Evolutionary conservation across 2,329 filamentous ascomycete genomes (phyloP).

Genomic region (Xylaria sp.): DNA sequence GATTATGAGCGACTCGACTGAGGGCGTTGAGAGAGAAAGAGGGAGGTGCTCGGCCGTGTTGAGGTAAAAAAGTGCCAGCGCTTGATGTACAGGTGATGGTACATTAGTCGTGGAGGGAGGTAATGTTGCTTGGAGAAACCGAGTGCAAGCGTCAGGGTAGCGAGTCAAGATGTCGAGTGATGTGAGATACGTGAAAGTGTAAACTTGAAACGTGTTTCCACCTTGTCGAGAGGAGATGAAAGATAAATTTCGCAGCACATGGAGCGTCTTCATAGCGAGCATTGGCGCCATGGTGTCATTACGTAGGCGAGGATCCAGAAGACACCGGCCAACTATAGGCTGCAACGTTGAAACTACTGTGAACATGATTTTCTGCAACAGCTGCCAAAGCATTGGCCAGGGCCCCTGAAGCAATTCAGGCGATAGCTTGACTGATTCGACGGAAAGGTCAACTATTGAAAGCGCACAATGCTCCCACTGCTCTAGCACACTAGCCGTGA

Average conservation of each 20-base stretch:
- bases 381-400: slow-evolving; percentile 73
- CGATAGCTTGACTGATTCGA: slow-evolving; percentile 68
- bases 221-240: slow-evolving; percentile 81
- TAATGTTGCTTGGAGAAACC: slow-evolving; percentile 69
- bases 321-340: slow-evolving; percentile 69
- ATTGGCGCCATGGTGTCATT: slow-evolving; percentile 59
- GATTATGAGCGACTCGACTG: slow-evolving; percentile 75
- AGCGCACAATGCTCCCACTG: slow-evolving; percentile 79
- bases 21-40: slow-evolving; percentile 66
- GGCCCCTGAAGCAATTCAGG: slow-evolving; percentile 70
- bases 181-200: slow-evolving; percentile 81
- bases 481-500: slow-evolving; percentile 68
- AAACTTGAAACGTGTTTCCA: slow-evolving; percentile 78
- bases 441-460: slow-evolving; percentile 71
- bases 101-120: slow-evolving; percentile 59
- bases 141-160: slow-evolving; percentile 68
- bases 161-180: slow-evolving; percentile 80
- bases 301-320: slow-evolving; percentile 57
- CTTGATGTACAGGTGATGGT: slow-evolving; percentile 69
- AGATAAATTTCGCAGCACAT: slow-evolving; percentile 76
- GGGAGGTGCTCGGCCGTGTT: slow-evolving; percentile 86
- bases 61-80: slow-evolving; percentile 85
- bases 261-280: slow-evolving; percentile 73
- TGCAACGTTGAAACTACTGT: slow-evolving; percentile 76
- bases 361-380: slow-evolving; percentile 78